phyloP scores from a whole-genome alignment of 2,329 filamentous ascomycete genomes.

The Pyricularia pennisetigena region DNA sequence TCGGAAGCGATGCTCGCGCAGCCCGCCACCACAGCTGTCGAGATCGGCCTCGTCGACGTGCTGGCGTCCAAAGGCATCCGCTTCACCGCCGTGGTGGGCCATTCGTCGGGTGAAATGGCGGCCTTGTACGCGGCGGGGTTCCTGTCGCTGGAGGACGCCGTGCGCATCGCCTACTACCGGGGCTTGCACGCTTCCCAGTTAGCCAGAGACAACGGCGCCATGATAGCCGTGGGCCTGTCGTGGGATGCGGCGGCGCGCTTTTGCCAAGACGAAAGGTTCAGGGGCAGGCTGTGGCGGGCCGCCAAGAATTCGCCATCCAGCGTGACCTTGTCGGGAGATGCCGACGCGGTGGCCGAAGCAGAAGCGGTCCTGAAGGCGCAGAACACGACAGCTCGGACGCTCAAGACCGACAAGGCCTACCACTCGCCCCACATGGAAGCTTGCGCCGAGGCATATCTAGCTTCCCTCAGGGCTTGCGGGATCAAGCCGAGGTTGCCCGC shows the following conservation, averaged over 20 bases:
- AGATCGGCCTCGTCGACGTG: slow-evolving; percentile 29
- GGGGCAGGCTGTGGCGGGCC: background rate
- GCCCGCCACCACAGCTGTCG: slow-evolving; percentile 23
- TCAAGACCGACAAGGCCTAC: slow-evolving; percentile 16
- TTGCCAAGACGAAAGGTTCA: background rate
- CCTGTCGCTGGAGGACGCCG: slow-evolving; percentile 11
- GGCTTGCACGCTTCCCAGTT: background rate
- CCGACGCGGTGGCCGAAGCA: slow-evolving; percentile 8
- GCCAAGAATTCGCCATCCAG: slow-evolving; percentile 13
- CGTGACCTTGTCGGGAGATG: slow-evolving; percentile 32
- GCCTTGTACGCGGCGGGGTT: slow-evolving; percentile 30
- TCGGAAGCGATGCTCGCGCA: slow-evolving; percentile 25
- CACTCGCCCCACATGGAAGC: slow-evolving; percentile 16
- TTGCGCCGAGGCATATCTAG: background rate
- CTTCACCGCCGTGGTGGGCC: slow-evolving; percentile 26
- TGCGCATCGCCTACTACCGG: slow-evolving; percentile 13
- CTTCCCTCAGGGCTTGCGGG: background rate
- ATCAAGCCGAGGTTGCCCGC: slow-evolving; percentile 17
- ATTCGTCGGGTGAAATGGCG: slow-evolving; percentile 33
- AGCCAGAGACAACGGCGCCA: slow-evolving; percentile 15
- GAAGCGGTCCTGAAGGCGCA: slow-evolving; percentile 9
- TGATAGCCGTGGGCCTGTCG: slow-evolving; percentile 29
- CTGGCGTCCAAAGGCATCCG: slow-evolving; percentile 20
- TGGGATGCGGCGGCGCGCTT: background rate
- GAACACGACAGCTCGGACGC: slow-evolving; percentile 1